phyloP scores from a whole-genome alignment of 1,284 basidiomycete species.

The Leccinum pachyderme region DNA sequence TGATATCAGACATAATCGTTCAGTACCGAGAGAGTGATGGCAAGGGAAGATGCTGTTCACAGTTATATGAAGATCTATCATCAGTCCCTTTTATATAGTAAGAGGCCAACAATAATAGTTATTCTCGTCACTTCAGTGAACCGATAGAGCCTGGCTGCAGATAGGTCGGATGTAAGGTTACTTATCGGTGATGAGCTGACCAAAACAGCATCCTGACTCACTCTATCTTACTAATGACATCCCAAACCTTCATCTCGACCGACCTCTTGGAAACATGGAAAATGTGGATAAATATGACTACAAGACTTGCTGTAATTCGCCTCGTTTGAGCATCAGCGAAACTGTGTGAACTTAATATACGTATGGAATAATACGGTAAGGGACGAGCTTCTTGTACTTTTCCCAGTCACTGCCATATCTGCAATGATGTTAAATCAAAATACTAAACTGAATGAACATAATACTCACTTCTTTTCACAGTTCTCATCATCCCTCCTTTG shows the following conservation, averaged over 20 bases:
- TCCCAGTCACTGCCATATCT: conserved; percentile 90
- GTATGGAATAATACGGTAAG: conserved; percentile 87
- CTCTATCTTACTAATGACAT: too few relatives aligned
- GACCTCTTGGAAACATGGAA: too few relatives aligned
- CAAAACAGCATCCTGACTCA: too few relatives aligned
- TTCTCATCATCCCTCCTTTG: conserved; percentile 91
- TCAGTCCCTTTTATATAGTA: background rate
- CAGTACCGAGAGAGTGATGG: background rate
- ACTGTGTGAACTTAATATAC: conserved; percentile 51
- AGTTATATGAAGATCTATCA: background rate
- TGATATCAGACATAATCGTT: conserved; percentile 16
- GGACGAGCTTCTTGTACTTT: conserved; percentile 82
- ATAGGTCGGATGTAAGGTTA: background rate
- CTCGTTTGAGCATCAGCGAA: background rate
- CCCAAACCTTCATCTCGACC: too few relatives aligned
- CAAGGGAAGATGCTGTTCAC: background rate
- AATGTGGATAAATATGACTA: background rate
- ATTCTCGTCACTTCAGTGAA: background rate
- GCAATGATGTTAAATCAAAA: background rate
- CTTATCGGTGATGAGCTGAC: background rate
- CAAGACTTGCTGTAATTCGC: background rate
- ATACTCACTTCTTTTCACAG: conserved; percentile 78
- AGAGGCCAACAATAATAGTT: background rate
- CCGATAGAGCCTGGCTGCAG: background rate
- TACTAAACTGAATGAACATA: background rate